Base-by-base conservation (phyloP, 2,329 filamentous ascomycete species). In the Ascosphaera pollenicola region DNA sequence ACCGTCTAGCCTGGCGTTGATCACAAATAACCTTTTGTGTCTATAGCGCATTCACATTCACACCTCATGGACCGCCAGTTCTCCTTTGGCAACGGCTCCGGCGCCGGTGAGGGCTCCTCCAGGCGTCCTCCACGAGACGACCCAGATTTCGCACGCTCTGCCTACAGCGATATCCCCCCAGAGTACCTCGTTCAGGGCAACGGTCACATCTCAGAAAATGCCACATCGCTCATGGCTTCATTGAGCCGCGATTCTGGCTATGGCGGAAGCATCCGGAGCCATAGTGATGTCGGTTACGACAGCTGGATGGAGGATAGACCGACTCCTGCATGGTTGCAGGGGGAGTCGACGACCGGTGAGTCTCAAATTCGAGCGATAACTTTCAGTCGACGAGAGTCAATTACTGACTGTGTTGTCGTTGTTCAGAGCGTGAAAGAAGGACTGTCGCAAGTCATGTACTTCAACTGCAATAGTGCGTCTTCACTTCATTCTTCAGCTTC, bases 171-270 rank as follows among this genome's bases (percentile, higher is more conserved):
- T 28, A 13, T 37, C 17, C 19, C 37, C 11, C 78, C 78, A 38
- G 68, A 73, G 42, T 94, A 85, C 59, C 81, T 92, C 76, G 91
- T 82, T 3, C 81, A 94, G 38, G 87, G 87, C 42, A 74, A 68
- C 47, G 85, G 85, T 39, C 75, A 76, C 40, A 75, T 78, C 17
- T 85, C 85, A 16, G 75, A 83, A 52, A 81, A 82, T 54, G 85
- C 83, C 30, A 71, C 78, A 21, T 75, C 75, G 40, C 65, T 95
- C 31, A 81, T 89, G 57, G 73, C 76, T 15, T 70, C 91, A 49
- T 64, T 95, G 40, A 82, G 92, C 44, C 65, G 73, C 42, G 89
- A 98, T 55, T 95, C 87, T 15, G 89, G 87, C 5, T 95, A 95
- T 52, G 85, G 83, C 40, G 79, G 78, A 35, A 93, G 82, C 54